phyloP scores from a whole-genome alignment of 1,284 basidiomycete species.

The Blastosporella zonata region DNA sequence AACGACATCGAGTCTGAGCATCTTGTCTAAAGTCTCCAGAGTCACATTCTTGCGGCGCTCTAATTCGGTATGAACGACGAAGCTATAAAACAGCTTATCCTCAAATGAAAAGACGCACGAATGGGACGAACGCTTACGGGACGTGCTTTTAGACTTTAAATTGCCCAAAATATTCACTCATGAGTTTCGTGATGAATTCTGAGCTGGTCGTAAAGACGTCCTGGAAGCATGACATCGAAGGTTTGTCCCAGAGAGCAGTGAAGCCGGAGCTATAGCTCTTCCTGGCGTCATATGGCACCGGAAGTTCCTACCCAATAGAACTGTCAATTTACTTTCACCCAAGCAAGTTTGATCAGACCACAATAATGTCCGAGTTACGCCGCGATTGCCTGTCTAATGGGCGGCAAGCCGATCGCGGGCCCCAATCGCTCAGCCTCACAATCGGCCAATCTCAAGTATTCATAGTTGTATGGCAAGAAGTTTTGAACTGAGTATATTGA shows the following conservation, averaged over 20 bases:
- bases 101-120: not conserved
- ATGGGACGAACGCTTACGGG: slow-evolving; percentile 14
- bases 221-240: slow-evolving; percentile 17
- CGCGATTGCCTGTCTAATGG: no score
- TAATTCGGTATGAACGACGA: slow-evolving; percentile 11
- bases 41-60: slow-evolving; percentile 16
- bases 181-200: slow-evolving; percentile 8
- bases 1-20: slow-evolving; percentile 23
- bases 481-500: no score
- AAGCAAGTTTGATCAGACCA: no score
- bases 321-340: slow-evolving; percentile 3
- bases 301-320: slow-evolving; percentile 23
- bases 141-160: slow-evolving; percentile 19
- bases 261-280: slow-evolving; percentile 13
- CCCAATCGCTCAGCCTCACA: no score
- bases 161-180: slow-evolving; percentile 17
- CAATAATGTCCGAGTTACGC: no score
- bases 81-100: no score
- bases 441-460: no score
- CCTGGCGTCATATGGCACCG: slow-evolving; percentile 19
- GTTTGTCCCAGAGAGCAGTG: slow-evolving; percentile 16
- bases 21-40: slow-evolving; percentile 18
- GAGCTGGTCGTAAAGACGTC: slow-evolving; percentile 11
- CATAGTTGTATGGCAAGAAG: no score
- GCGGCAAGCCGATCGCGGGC: no score